Base-by-base conservation (phyloP, 352 stramenopile genomes). In the Globisporangium apiculatum region DNA sequence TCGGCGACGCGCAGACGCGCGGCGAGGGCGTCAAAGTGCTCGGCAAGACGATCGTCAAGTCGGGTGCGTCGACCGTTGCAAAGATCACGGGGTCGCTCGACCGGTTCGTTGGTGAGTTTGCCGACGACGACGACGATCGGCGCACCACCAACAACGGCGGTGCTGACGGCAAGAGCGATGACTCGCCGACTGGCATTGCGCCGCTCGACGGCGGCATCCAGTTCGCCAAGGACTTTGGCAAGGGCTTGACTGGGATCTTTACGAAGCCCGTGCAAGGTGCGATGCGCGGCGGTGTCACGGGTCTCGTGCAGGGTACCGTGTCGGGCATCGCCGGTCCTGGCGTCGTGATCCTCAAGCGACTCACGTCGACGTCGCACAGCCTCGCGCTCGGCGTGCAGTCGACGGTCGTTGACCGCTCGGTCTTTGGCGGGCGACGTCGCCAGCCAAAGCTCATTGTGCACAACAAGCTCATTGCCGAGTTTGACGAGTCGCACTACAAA, bases 1-100 rank as follows among this genome's bases (percentile, higher is more conserved):
- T 76, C n/a, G 85, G 85, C 4, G 83, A 91, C 54, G 76, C 83
- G 8, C 79, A 95, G 49, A 95, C 85, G 14, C 79, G 85, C 51
- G 85, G 85, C 14, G 83, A 95, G 62, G 85, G 85, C 61, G 85
- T 95, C 9, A 93, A 93, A 62, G 79, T 95, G 3, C 58, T 95
- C 1, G 85, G 85, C 8, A 93, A 95, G 61, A 95, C 83, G 0
- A 86, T 95, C 15, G 81, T 87, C 10, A 89, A 84, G 40, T 87
- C 81, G 1, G 76, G 81, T 47, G 80, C 79, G 8, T 89, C 79
- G 15, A 89, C 80, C 0, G 58, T 93, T 18, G 80, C 83, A 12
- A 95, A 92, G 62, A 89, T 95, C 42, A 93, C 85, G 1, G 85
- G 85, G 7, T 90, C 83, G n/a, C 67, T 95, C 15, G 85, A 95